Evolutionary conservation across 1,284 basidiomycete species (phyloP).

Genomic region (Puccinia polysora): DNA sequence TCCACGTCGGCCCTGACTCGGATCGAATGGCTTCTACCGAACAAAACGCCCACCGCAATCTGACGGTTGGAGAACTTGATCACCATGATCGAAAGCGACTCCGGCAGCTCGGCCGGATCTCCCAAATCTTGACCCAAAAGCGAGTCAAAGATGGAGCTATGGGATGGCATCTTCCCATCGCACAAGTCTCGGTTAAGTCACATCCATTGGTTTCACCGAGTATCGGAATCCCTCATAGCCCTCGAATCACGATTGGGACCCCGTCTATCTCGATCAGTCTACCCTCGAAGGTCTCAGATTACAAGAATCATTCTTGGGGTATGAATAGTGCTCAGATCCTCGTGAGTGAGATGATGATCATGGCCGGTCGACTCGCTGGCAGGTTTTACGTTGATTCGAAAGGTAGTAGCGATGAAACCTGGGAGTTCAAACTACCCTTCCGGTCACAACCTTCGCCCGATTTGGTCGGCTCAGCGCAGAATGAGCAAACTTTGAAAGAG

Average conservation of each 20-base stretch:
- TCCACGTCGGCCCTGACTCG: constrained; percentile 49
- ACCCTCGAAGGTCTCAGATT: constrained; percentile 53
- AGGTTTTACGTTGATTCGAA: constrained; percentile 56
- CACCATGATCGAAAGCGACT: constrained; percentile 23
- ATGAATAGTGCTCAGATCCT: constrained; percentile 53
- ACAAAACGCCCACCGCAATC: background rate
- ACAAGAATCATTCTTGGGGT: constrained; percentile 53
- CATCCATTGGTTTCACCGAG: constrained; percentile 24
- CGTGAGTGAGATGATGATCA: constrained; percentile 78
- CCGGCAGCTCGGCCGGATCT: constrained; percentile 11
- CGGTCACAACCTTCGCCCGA: constrained; percentile 61
- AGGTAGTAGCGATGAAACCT: constrained; percentile 53
- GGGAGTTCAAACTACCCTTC: constrained; percentile 64
- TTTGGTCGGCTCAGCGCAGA: constrained; percentile 28
- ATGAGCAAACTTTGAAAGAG: constrained; percentile 52
- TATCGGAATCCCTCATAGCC: constrained; percentile 2
- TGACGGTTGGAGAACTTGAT: constrained; percentile 17
- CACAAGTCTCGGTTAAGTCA: constrained; percentile 57
- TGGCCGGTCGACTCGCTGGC: constrained; percentile 73
- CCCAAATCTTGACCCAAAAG: constrained; percentile 22
- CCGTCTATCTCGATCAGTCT: constrained; percentile 26
- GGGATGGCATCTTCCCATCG: constrained; percentile 58
- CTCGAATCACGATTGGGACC: constrained; percentile 14
- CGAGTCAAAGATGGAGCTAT: constrained; percentile 43
- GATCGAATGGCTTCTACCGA: background rate